Evolutionary conservation across 768 basidiomycete species (phyloP).

Genomic region (Lanmaoa rubissima): DNA sequence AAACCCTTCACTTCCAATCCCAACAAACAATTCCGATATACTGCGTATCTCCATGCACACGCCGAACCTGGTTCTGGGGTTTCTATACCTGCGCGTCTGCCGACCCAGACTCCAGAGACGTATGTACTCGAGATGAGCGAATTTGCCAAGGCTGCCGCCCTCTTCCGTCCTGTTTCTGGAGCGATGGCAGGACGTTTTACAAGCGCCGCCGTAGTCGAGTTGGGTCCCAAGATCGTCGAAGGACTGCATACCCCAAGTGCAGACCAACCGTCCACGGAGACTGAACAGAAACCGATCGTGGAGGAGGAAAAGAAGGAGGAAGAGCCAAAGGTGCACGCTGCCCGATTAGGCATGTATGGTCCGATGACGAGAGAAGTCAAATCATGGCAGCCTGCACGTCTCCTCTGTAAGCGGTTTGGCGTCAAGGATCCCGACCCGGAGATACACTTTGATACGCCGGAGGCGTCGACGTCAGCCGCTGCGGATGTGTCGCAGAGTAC

Average conservation of each 20-base stretch:
- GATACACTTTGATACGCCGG: conserved; percentile 33
- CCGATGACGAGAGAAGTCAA: conserved; percentile 73
- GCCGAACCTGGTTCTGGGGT: conserved; percentile 43
- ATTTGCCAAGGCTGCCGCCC: conserved; percentile 80
- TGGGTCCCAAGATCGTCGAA: conserved; percentile 57
- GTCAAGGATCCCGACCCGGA: conserved; percentile 84
- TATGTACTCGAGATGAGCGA: conserved; percentile 84
- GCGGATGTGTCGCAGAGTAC: conserved; percentile 1
- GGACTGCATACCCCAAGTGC: conserved; percentile 63
- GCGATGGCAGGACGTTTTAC: conserved; percentile 97
- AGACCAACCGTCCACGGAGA: conserved; percentile 36
- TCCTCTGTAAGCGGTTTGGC: conserved; percentile 92
- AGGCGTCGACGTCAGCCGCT: conserved; percentile 22
- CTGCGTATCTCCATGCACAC: conserved; percentile 75
- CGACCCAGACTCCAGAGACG: conserved; percentile 59
- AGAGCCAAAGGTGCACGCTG: conserved; percentile 79
- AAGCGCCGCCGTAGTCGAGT: conserved; percentile 70
- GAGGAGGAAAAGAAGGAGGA: conserved; percentile 51
- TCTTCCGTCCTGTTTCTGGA: conserved; percentile 90
- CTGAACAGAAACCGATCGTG: conserved; percentile 41
- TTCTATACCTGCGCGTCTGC: conserved; percentile 50
- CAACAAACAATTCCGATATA: conserved; percentile 82
- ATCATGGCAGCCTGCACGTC: conserved; percentile 76
- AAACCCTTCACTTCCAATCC: conserved; percentile 81
- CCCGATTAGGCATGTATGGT: conserved; percentile 87